Evolutionary conservation across 2,329 filamentous ascomycete genomes (phyloP).

Genomic region (Talaromyces sp.): DNA sequence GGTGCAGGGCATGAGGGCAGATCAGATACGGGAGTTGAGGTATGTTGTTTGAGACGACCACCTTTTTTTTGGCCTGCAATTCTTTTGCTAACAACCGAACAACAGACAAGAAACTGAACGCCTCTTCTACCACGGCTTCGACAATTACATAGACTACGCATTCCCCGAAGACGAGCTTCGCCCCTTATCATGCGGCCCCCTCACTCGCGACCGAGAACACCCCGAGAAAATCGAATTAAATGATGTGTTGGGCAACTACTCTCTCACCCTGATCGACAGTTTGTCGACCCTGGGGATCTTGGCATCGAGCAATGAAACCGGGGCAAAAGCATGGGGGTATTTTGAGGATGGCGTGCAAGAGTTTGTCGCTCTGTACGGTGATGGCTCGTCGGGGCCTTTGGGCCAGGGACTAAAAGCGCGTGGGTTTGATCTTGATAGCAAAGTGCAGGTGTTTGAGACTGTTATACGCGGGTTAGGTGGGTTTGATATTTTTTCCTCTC

Average conservation of each 20-base stretch:
- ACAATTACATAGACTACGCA: constrained; percentile 89
- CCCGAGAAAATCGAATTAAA: constrained; percentile 81
- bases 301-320: constrained; percentile 58
- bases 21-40: constrained; percentile 10
- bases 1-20: constrained; percentile 8
- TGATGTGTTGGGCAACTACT: constrained; percentile 96
- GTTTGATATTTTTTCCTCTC: constrained; percentile 1
- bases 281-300: constrained; percentile 90
- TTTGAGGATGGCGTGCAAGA: constrained; percentile 77
- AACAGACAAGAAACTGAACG: constrained; percentile 39
- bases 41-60: background rate
- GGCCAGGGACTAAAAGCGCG: constrained; percentile 67
- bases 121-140: constrained; percentile 95
- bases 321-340: constrained; percentile 59
- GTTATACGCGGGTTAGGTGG: constrained; percentile 72
- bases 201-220: constrained; percentile 77
- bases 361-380: constrained; percentile 78
- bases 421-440: constrained; percentile 93
- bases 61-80: too few relatives aligned
- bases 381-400: constrained; percentile 64
- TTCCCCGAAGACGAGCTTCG: constrained; percentile 95
- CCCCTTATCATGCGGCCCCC: constrained; percentile 75
- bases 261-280: constrained; percentile 89
- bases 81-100: background rate
- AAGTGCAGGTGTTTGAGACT: constrained; percentile 97